Evolutionary conservation across 306 rosid genomes (phyloP).

Genomic region (Styphnolobium japonicum): DNA sequence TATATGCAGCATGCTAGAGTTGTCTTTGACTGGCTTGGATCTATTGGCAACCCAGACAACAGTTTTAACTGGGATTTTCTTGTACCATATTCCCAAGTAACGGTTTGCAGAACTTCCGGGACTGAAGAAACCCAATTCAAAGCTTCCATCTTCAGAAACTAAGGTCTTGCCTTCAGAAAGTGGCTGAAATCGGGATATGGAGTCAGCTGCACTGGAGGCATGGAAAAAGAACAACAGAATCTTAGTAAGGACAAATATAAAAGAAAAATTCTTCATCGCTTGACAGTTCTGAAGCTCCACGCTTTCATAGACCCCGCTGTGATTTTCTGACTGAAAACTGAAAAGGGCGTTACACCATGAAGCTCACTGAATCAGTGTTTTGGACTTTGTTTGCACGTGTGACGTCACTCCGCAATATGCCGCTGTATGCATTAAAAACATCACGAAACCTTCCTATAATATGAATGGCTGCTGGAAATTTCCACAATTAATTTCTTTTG

Average conservation of each 20-base stretch:
- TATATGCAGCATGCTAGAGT: slow-evolving; percentile 40
- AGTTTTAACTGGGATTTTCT: slow-evolving; percentile 33
- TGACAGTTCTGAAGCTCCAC: slow-evolving; percentile 17
- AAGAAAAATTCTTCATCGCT: not conserved
- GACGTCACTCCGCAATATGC: not conserved
- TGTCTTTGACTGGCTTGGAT: slow-evolving; percentile 38
- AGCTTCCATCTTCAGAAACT: slow-evolving; percentile 34
- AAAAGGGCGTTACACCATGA: not conserved
- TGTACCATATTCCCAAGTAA: slow-evolving; percentile 64
- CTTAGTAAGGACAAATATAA: not conserved
- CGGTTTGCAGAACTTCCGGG: slow-evolving; percentile 25
- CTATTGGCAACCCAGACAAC: slow-evolving; percentile 68
- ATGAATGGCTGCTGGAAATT: not conserved
- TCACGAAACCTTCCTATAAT: not conserved
- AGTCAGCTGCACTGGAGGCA: slow-evolving; percentile 11
- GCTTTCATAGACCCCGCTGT: not conserved
- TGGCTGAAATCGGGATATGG: slow-evolving; percentile 4
- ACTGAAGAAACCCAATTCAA: slow-evolving; percentile 39
- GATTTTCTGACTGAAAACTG: not conserved
- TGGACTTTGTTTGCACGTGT: not conserved
- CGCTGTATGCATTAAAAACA: not conserved
- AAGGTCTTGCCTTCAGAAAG: slow-evolving; percentile 32
- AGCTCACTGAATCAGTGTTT: not conserved
- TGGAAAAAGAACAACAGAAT: not conserved
- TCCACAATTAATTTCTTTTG: not conserved